Evolutionary conservation across 371 early-diverging fungal species (phyloP).

Genomic region (Funneliformis caledonium): DNA sequence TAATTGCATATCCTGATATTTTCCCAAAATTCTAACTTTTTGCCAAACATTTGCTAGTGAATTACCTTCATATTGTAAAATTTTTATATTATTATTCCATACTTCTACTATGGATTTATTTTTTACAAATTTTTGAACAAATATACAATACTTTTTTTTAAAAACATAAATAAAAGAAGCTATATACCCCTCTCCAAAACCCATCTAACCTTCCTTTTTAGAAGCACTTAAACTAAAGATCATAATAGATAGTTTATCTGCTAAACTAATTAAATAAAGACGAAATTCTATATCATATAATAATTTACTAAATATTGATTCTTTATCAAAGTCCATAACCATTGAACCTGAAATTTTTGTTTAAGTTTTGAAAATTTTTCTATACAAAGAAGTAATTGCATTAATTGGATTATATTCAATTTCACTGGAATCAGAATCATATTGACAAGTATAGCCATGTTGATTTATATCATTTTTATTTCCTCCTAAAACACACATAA

Average conservation of each 20-base stretch:
- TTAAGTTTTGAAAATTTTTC: conserved; percentile 1
- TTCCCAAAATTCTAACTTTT: background rate
- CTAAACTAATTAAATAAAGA: background rate
- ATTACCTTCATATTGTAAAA: background rate
- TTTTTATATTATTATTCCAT: background rate
- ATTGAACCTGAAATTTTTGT: background rate
- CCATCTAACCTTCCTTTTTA: background rate
- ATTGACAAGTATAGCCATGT: background rate
- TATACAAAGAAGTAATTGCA: conserved; percentile 11
- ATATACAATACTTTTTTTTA: background rate
- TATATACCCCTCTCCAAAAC: background rate
- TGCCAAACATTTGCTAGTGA: too few species aligned
- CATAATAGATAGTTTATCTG: background rate
- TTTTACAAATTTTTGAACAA: conserved; percentile 2
- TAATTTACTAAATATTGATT: background rate
- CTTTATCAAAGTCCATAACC: background rate
- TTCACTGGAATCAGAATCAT: background rate
- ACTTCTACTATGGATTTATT: background rate
- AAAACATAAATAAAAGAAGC: background rate
- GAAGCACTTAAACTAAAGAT: background rate
- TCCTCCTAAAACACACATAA: background rate
- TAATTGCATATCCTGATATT: too few species aligned
- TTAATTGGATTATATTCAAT: background rate
- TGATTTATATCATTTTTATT: background rate
- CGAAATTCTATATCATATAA: conserved; percentile 2